Evolutionary conservation across 129 eudicot genomes (phyloP).

Genomic region (Pittosporum tobira): DNA sequence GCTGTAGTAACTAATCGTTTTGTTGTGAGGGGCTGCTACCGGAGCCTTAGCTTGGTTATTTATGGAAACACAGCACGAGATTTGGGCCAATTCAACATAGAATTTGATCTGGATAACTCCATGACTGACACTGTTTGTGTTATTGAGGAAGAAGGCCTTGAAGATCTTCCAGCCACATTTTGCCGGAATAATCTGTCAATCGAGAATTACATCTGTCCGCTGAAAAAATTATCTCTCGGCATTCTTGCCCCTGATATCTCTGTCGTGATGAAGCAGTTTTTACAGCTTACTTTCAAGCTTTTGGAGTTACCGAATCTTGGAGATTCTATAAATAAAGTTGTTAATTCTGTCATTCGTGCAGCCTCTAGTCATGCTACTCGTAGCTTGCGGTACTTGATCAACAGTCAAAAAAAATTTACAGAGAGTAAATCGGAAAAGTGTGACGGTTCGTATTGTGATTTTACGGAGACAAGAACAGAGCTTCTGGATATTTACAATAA

Average conservation of each 20-base stretch:
- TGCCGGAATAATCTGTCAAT: conserved; percentile 32
- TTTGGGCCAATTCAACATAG: conserved; percentile 88
- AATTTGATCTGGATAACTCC: conserved; percentile 78
- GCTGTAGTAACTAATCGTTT: conserved; percentile 87
- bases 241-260: conserved; percentile 41
- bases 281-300: conserved; percentile 47
- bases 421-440: conserved; percentile 19
- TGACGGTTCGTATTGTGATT: conserved; percentile 27
- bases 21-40: conserved; percentile 92
- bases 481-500: conserved; percentile 32
- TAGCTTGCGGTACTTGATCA: conserved; percentile 27
- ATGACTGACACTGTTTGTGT: conserved; percentile 61
- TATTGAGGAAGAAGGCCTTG: conserved; percentile 85
- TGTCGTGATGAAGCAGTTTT: conserved; percentile 41
- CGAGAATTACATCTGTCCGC: conserved; percentile 45
- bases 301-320: conserved; percentile 52
- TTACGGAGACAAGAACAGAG: conserved; percentile 46
- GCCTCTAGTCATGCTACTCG: conserved; percentile 48
- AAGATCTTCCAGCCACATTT: conserved; percentile 82
- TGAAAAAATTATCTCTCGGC: conserved; percentile 44
- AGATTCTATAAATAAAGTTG: conserved; percentile 37
- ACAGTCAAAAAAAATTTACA: conserved; percentile 19
- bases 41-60: conserved; percentile 90
- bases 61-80: conserved; percentile 95
- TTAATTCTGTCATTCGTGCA: conserved; percentile 42